A percentile compares a stretch with the other conserved stretches of the same genome.
Evolutionary conservation across 1,139 yeast genomes (phyloP).

Genomic region (Magnusiomyces paraingens): DNA sequence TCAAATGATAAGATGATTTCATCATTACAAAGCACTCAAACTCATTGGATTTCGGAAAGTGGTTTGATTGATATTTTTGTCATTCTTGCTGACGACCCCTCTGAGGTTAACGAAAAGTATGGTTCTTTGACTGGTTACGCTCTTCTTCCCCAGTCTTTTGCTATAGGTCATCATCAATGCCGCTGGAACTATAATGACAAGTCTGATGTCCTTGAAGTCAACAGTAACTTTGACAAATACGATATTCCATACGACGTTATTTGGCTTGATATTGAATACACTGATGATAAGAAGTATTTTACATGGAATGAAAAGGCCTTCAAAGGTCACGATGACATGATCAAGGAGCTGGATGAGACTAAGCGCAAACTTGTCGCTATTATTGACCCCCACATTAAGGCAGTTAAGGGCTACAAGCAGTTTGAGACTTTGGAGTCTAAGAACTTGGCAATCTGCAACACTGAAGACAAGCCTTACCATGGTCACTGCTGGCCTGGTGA

Average conservation of each 20-base stretch:
- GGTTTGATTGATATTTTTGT: conserved; percentile 76
- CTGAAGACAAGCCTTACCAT: conserved; percentile 48
- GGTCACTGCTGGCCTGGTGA: conserved; percentile 99
- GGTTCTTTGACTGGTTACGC: conserved; percentile 72
- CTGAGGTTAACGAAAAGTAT: conserved; percentile 53
- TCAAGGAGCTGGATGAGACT: conserved; percentile 55
- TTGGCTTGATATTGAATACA: conserved; percentile 94
- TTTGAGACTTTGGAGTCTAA: conserved; percentile 46
- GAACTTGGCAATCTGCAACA: conserved; percentile 39
- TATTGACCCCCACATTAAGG: conserved; percentile 86
- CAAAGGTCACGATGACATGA: conserved; percentile 67
- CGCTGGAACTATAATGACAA: conserved; percentile 95
- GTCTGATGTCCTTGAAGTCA: conserved; percentile 69
- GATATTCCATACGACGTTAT: conserved; percentile 84
- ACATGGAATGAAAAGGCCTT: conserved; percentile 79
- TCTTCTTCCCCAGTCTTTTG: conserved; percentile 67
- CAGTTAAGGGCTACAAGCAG: conserved; percentile 49
- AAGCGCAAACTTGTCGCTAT: conserved; percentile 80
- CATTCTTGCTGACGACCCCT: conserved; percentile 58
- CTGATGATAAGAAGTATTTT: conserved; percentile 78
- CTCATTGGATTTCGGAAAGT: conserved; percentile 94
- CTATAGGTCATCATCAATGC: conserved; percentile 92
- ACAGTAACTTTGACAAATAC: conserved; percentile 60
- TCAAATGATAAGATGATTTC: conserved; percentile 18
- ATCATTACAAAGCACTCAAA: conserved; percentile 21